Evolutionary conservation across 129 eudicot species (phyloP).

Genomic region (Artemisia tridentata): DNA sequence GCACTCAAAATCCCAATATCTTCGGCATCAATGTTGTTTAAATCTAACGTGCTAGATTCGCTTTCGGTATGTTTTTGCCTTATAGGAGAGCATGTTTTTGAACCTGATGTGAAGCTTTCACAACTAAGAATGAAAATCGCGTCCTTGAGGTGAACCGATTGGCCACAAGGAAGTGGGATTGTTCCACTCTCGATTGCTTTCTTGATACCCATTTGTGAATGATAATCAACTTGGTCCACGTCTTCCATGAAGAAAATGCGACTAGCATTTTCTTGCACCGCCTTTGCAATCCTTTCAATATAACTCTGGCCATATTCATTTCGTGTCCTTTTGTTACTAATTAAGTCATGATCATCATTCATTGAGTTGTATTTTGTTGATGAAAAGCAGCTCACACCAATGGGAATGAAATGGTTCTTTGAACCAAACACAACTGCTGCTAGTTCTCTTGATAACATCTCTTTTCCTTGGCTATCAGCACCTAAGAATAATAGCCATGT

Average conservation of each 20-base stretch:
- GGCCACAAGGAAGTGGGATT: slow-evolving; percentile 30
- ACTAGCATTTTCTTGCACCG: slow-evolving; percentile 47
- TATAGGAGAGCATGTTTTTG: slow-evolving; percentile 45
- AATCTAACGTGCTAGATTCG: slow-evolving; percentile 30
- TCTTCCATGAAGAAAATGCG: slow-evolving; percentile 58
- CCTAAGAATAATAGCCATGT: slow-evolving; percentile 62
- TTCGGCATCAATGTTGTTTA: slow-evolving; percentile 39
- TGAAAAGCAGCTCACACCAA: slow-evolving; percentile 40
- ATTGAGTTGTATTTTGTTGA: slow-evolving; percentile 38
- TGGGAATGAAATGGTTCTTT: slow-evolving; percentile 24
- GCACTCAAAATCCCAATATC: slow-evolving; percentile 40
- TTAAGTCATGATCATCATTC: slow-evolving; percentile 31
- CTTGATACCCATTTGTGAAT: slow-evolving; percentile 41
- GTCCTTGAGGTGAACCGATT: slow-evolving; percentile 46
- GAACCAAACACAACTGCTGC: slow-evolving; percentile 56
- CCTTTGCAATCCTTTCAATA: slow-evolving; percentile 45
- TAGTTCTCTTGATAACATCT: slow-evolving; percentile 43
- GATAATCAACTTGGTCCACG: slow-evolving; percentile 48
- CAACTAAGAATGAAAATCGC: slow-evolving; percentile 61
- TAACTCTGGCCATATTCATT: slow-evolving; percentile 39
- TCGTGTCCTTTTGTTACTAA: slow-evolving; percentile 52
- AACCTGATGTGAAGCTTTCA: slow-evolving; percentile 34
- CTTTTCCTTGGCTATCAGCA: slow-evolving; percentile 46
- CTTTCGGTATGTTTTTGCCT: slow-evolving; percentile 15
- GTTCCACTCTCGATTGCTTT: slow-evolving; percentile 49